Conservation (phyloP, 108 stramenopile genomes). For the Pseudonitzschia delicatissima region DNA sequence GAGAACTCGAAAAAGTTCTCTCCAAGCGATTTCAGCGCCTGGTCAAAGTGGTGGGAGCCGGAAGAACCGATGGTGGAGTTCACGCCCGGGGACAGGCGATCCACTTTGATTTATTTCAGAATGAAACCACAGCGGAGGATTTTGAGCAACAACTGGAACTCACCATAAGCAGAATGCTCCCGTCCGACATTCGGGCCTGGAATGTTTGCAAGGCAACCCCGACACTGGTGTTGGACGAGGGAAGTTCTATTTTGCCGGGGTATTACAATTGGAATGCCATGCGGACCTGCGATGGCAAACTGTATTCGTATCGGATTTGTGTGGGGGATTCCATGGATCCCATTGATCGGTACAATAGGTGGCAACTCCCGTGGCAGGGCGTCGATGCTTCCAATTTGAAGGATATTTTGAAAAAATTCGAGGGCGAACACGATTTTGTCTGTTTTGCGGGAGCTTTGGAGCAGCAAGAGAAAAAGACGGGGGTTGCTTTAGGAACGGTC, state of each 20-base stretch:
- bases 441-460: conserved; percentile 81
- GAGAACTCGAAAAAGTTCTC: conserved; percentile 64
- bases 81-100: conserved; percentile 84
- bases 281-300: conserved; percentile 48
- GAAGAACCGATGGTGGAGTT: conserved; percentile 83
- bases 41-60: conserved; percentile 69
- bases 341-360: conserved; percentile 58
- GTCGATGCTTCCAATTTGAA: conserved; percentile 38
- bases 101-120: conserved; percentile 70
- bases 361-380: conserved; percentile 43
- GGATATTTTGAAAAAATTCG: conserved; percentile 48
- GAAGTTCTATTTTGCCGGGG: neutral
- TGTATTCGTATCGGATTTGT: conserved; percentile 75
- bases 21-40: conserved; percentile 47
- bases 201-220: conserved; percentile 33
- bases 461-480: conserved; percentile 42
- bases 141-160: conserved; percentile 19
- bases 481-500: conserved; percentile 38
- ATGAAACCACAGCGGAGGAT: conserved; percentile 9
- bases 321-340: conserved; percentile 57
- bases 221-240: conserved; percentile 11
- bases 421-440: conserved; percentile 75
- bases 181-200: conserved; percentile 55
- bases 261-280: conserved; percentile 64
- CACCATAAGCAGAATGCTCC: conserved; percentile 71